Evolutionary conservation across 306 rosid genomes (phyloP), one percentile per base, ranked within the genome.

Genomic region (Sesbania bispinosa): DNA sequence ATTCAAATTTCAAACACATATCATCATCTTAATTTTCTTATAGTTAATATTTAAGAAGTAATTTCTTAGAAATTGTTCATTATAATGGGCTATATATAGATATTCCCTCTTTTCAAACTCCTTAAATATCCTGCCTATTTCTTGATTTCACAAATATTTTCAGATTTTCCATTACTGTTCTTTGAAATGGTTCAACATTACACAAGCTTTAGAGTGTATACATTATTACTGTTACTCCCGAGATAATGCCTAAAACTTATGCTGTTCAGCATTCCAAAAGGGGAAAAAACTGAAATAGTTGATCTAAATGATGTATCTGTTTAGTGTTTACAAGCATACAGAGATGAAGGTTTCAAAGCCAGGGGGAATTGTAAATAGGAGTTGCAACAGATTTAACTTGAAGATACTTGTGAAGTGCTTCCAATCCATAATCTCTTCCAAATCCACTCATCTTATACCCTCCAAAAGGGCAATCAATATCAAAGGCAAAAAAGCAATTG

Each of bases 371-470:
- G 42, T 86, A 78, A 39, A 94, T 39, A 24, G 98, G 98, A 63
- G 95, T 90, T 26, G 89, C 90, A 15, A 94, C 89, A 62, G 95
- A 82, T 74, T 94, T 94, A 24, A 84, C 82, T 66, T 87, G 88
- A 39, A 93, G 88, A 69, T 83, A 93, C 74, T 90, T 83, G 58
- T 85, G 76, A 14, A 90, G 86, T 10, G 85, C 88, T 2, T 86
- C 84, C 76, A 89, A 42, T 42, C 98, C 98, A 48, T 47, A 75
- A 58, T 90, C 98, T 67, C 82, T 89, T 19, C 98, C 98, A 39
- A 89, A 94, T 10, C 98, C 98, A 18, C 97, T 94, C 89, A 79
- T 80, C 77, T 90, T 90, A 50, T 83, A 89, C 27, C 98, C 97
- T 53, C 98, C 98, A 15, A 45, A 82, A 43, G 98, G 95, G 69